Evolutionary conservation across 345 rosid genomes (phyloP).

Genomic region (Lumnitzera littorea): DNA sequence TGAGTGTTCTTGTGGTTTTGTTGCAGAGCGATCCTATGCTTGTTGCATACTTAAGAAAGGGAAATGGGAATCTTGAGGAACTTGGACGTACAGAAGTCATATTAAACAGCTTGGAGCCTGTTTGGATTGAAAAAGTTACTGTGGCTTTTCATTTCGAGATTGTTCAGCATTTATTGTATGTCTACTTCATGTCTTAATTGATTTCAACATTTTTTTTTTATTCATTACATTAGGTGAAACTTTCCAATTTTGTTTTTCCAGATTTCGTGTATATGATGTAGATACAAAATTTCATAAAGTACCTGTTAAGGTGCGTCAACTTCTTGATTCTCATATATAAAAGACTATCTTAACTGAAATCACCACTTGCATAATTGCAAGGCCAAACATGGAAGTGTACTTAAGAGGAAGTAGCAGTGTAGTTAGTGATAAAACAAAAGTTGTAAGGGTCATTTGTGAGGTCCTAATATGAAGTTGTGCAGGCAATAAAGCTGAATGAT

Average conservation of each 20-base stretch:
- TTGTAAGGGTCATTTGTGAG: too few species aligned
- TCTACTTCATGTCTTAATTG: conserved; percentile 1
- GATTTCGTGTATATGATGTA: conserved; percentile 64
- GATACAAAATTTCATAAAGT: conserved; percentile 61
- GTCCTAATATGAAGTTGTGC: background rate
- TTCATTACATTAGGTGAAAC: background rate
- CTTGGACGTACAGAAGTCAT: conserved; percentile 87
- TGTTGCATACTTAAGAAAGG: conserved; percentile 49
- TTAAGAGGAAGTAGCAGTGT: too few species aligned
- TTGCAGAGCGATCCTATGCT: conserved; percentile 85
- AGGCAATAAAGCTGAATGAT: conserved; percentile 12
- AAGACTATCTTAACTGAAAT: background rate
- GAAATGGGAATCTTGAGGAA: conserved; percentile 64
- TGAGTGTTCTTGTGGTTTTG: conserved; percentile 3
- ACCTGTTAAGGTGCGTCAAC: conserved; percentile 56
- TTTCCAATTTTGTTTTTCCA: conserved; percentile 18
- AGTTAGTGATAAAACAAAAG: too few species aligned
- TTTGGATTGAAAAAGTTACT: conserved; percentile 65
- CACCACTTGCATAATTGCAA: too few species aligned
- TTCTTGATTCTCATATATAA: background rate
- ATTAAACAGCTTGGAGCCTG: conserved; percentile 58
- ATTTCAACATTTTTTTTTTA: background rate
- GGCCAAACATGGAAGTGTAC: too few species aligned
- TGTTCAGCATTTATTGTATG: conserved; percentile 68
- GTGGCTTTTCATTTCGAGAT: conserved; percentile 74